Evolutionary conservation across 1,284 basidiomycete species (phyloP).

Genomic region (Ganoderma leucocontextum): DNA sequence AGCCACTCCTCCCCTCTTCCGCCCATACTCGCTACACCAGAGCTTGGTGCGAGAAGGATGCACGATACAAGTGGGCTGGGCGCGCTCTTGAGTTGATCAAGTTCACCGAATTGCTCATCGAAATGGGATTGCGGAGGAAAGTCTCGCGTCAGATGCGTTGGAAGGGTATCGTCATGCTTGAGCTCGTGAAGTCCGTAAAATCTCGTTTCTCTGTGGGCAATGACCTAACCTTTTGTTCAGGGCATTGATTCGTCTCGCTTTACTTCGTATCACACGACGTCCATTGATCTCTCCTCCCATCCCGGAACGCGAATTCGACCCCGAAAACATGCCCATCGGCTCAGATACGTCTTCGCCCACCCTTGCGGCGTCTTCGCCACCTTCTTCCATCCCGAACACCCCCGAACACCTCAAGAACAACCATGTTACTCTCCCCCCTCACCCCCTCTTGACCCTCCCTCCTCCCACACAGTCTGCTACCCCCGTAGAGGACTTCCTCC

Average conservation of each 20-base stretch:
- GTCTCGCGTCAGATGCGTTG: conserved; percentile 68
- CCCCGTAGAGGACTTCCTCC: conserved; percentile 76
- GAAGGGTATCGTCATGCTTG: conserved; percentile 78
- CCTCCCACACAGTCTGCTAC: conserved; percentile 58
- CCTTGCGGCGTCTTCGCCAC: conserved; percentile 61
- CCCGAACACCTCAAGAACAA: conserved; percentile 84
- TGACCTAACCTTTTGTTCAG: conserved; percentile 49
- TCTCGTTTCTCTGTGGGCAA: neutral
- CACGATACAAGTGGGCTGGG: conserved; percentile 78
- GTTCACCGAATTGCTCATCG: conserved; percentile 83
- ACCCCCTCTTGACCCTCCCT: conserved; percentile 63
- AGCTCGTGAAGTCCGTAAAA: conserved; percentile 78
- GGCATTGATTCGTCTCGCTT: conserved; percentile 71
- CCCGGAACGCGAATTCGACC: conserved; percentile 88
- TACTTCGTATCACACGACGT: conserved; percentile 77
- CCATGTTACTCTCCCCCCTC: conserved; percentile 66
- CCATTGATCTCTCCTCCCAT: conserved; percentile 80
- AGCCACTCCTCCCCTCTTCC: conserved; percentile 71
- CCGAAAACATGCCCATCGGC: conserved; percentile 66
- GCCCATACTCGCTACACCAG: conserved; percentile 83
- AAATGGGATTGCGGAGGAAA: conserved; percentile 85
- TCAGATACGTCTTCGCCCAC: conserved; percentile 64
- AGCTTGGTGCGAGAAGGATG: conserved; percentile 78
- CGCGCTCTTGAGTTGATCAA: conserved; percentile 77
- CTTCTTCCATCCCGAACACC: conserved; percentile 59